Evolutionary conservation across 2,329 filamentous ascomycete genomes (phyloP).

Genomic region (Sclerotinia borealis): DNA sequence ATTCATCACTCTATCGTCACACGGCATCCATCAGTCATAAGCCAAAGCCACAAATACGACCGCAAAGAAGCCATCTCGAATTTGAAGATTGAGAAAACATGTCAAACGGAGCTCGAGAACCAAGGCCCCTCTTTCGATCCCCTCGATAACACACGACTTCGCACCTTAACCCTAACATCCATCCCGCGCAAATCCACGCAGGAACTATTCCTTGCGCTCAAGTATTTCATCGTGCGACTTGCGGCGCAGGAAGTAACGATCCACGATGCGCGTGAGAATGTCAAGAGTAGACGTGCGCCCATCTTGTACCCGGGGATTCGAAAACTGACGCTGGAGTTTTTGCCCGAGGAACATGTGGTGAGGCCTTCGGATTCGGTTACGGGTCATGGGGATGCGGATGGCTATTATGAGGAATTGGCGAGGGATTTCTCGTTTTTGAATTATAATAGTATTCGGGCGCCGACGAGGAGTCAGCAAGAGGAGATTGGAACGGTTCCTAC

Average conservation of each 20-base stretch:
- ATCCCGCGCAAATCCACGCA: slow-evolving; percentile 50
- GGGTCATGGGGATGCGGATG: slow-evolving; percentile 26
- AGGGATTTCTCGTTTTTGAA: slow-evolving; percentile 30
- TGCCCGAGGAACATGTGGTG: not conserved
- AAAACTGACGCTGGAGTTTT: slow-evolving; percentile 50
- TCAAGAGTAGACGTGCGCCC: slow-evolving; percentile 31
- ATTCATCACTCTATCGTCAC: slow-evolving; percentile 58
- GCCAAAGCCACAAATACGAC: not conserved
- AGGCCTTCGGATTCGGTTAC: slow-evolving; percentile 16
- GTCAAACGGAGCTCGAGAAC: slow-evolving; percentile 26
- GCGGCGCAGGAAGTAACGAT: slow-evolving; percentile 46
- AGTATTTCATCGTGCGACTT: slow-evolving; percentile 41
- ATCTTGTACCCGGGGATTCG: slow-evolving; percentile 45
- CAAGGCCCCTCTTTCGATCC: slow-evolving; percentile 46
- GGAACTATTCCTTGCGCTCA: slow-evolving; percentile 42
- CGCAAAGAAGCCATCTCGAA: not conserved
- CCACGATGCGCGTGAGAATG: slow-evolving; percentile 13
- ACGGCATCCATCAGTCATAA: slow-evolving; percentile 39
- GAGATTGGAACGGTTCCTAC: not conserved
- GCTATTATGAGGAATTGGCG: slow-evolving; percentile 15
- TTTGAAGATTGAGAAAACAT: slow-evolving; percentile 37
- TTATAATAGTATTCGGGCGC: not conserved
- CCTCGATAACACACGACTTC: slow-evolving; percentile 50
- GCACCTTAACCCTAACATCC: slow-evolving; percentile 46
- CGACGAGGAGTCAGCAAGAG: not conserved